These are phyloP conservation scores for Cucurbitaria berberidis DNA, from an alignment of 2,329 filamentous ascomycete species.

Conservation along the genomic window DNA sequence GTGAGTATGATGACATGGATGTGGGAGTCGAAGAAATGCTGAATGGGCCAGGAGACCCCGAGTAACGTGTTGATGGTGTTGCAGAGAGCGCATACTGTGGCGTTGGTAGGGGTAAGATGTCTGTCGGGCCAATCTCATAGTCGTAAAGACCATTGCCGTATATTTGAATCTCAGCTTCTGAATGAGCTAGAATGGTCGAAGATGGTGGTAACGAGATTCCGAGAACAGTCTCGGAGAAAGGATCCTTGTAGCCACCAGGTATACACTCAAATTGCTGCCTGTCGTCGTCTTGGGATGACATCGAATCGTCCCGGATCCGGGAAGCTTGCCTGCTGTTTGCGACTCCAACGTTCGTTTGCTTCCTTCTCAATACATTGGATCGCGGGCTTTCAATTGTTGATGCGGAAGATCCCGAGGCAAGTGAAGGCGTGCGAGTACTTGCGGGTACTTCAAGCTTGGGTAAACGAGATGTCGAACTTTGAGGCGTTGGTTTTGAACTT, in stretches of 20 bases:
- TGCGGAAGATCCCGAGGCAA: constrained; percentile 56
- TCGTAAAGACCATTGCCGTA: constrained; percentile 33
- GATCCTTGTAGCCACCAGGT: constrained; percentile 46
- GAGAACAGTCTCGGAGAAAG: constrained; percentile 51
- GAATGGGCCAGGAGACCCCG: constrained; percentile 74
- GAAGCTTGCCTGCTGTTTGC: constrained; percentile 37
- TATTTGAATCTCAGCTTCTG: constrained; percentile 35
- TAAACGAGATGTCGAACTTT: constrained; percentile 39
- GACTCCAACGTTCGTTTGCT: constrained; percentile 52
- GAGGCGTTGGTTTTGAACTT: constrained; percentile 30
- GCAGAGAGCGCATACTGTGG: constrained; percentile 71
- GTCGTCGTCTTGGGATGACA: constrained; percentile 46
- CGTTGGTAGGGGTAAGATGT: constrained; percentile 70
- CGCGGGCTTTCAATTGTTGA: constrained; percentile 55
- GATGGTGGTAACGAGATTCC: constrained; percentile 51
- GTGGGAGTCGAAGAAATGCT: constrained; percentile 80
- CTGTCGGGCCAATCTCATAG: constrained; percentile 63
- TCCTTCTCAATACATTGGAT: constrained; percentile 53
- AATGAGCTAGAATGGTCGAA: constrained; percentile 35
- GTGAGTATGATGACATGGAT: constrained; percentile 77
- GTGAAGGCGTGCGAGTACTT: constrained; percentile 53
- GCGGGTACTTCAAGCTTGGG: constrained; percentile 45
- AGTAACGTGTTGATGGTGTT: constrained; percentile 77
- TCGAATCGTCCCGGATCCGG: constrained; percentile 39
- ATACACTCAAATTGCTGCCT: constrained; percentile 30